Evolutionary conservation across 805 yeast genomes (phyloP).

Genomic region (Torulaspora franciscae): DNA sequence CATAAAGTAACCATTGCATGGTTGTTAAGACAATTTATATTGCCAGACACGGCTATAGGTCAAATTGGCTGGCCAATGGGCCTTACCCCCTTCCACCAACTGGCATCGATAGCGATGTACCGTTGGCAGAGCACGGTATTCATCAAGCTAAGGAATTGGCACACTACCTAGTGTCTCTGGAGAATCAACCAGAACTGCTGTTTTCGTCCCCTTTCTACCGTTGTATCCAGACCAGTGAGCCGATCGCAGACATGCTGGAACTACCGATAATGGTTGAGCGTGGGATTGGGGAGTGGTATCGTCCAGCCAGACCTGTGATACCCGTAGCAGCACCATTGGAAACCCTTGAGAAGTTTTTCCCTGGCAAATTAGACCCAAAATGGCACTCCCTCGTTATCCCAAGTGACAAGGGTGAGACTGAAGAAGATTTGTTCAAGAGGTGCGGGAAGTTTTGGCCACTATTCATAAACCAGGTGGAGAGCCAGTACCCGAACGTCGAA

Average conservation of each 20-base stretch:
- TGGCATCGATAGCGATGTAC: slow-evolving; percentile 85
- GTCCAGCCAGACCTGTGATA: slow-evolving; percentile 57
- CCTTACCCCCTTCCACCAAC: slow-evolving; percentile 83
- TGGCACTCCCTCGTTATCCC: slow-evolving; percentile 61
- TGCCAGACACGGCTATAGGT: slow-evolving; percentile 84
- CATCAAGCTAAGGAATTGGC: slow-evolving; percentile 83
- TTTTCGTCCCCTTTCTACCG: slow-evolving; percentile 84
- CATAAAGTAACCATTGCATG: slow-evolving; percentile 34
- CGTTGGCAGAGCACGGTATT: slow-evolving; percentile 81
- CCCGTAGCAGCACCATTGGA: slow-evolving; percentile 63
- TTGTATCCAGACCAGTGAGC: slow-evolving; percentile 76
- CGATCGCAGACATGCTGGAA: slow-evolving; percentile 56
- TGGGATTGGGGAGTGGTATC: slow-evolving; percentile 93
- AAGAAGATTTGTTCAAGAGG: slow-evolving; percentile 61
- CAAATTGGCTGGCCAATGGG: slow-evolving; percentile 68
- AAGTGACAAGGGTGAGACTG: slow-evolving; percentile 65
- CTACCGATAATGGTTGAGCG: slow-evolving; percentile 63
- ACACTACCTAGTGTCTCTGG: slow-evolving; percentile 45
- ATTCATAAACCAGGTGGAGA: slow-evolving; percentile 56
- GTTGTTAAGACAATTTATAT: slow-evolving; percentile 56
- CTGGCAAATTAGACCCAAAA: slow-evolving; percentile 39
- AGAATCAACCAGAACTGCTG: slow-evolving; percentile 63
- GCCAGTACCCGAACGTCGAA: slow-evolving; percentile 53
- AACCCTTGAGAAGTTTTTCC: slow-evolving; percentile 50
- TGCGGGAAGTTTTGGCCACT: slow-evolving; percentile 48